A percentile compares a stretch with the other conserved stretches of the same genome.
phyloP scores from a whole-genome alignment of 225 moss, liverwort and hornwort genomes.

The Takakia lepidozioides region DNA sequence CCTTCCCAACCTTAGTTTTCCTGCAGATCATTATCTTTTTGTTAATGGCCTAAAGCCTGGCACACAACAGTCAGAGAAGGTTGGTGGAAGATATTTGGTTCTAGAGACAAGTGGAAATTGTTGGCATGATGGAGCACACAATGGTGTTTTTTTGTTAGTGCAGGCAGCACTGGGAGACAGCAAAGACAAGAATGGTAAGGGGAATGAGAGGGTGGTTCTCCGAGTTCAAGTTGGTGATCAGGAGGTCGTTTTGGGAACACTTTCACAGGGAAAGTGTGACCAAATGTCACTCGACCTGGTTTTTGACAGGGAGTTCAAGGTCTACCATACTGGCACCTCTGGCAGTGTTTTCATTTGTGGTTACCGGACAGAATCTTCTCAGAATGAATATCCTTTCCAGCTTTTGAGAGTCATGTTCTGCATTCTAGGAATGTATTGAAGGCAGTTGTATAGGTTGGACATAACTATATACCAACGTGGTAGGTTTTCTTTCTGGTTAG shows the following conservation, averaged over 20 bases:
- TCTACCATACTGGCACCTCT: slow-evolving; percentile 60
- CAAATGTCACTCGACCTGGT: slow-evolving; percentile 87
- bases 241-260: slow-evolving; percentile 66
- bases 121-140: too few relatives aligned
- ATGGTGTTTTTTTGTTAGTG: slow-evolving; percentile 23
- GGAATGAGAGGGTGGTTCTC: slow-evolving; percentile 53
- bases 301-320: slow-evolving; percentile 76
- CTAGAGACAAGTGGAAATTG: too few relatives aligned
- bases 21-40: too few relatives aligned
- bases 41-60: too few relatives aligned
- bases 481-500: too few relatives aligned
- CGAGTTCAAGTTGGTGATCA: slow-evolving; percentile 48
- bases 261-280: slow-evolving; percentile 69
- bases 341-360: slow-evolving; percentile 79
- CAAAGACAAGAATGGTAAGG: slow-evolving; percentile 36
- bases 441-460: too few relatives aligned
- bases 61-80: too few relatives aligned
- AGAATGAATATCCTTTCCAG: slow-evolving; percentile 12
- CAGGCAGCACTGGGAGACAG: slow-evolving; percentile 85
- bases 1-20: too few relatives aligned
- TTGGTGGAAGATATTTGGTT: too few relatives aligned
- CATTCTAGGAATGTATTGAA: too few relatives aligned
- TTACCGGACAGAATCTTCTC: slow-evolving; percentile 62
- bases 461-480: too few relatives aligned
- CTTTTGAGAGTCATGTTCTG: not conserved